A percentile compares a stretch with the other conserved stretches of the same genome.
phyloP scores from a whole-genome alignment of 768 basidiomycete genomes.

The Multifurca ochricompacta region DNA sequence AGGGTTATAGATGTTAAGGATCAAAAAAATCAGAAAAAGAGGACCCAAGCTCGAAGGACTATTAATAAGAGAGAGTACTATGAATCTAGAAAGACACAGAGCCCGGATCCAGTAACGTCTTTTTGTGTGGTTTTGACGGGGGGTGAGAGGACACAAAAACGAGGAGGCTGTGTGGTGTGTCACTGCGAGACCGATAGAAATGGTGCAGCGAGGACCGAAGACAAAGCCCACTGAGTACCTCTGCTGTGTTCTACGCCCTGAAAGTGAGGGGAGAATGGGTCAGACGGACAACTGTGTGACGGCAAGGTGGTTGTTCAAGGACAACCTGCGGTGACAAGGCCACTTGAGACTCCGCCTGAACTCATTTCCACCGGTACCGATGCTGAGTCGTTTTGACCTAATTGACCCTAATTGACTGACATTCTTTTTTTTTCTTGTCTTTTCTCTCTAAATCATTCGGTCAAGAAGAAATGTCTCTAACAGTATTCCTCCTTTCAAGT shows the following conservation, averaged over 20 bases:
- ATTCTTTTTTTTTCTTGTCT: too few species aligned
- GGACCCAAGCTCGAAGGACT: not conserved
- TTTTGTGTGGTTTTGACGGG: conserved; percentile 16
- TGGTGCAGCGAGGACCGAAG: not conserved
- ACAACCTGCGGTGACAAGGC: conserved; percentile 10
- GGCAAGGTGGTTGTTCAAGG: conserved; percentile 18
- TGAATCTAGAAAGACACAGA: conserved; percentile 7
- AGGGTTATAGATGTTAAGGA: not conserved
- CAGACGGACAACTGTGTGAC: conserved; percentile 11
- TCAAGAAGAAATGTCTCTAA: too few species aligned
- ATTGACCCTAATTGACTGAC: too few species aligned
- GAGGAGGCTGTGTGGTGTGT: not conserved
- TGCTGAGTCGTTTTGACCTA: conserved; percentile 2
- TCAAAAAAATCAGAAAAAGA: not conserved
- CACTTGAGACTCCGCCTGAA: conserved; percentile 20
- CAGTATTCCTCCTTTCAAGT: not conserved
- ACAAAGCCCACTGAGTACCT: not conserved
- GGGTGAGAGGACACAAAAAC: not conserved
- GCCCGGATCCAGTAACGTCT: not conserved
- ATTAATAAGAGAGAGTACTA: conserved; percentile 1
- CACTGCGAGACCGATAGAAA: not conserved
- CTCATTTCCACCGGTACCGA: not conserved
- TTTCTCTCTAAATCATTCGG: too few species aligned
- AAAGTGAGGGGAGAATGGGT: not conserved
- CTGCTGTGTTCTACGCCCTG: conserved; percentile 8